Conservation (phyloP, 768 basidiomycete species). For the Candolleomyces aberdarensis region DNA sequence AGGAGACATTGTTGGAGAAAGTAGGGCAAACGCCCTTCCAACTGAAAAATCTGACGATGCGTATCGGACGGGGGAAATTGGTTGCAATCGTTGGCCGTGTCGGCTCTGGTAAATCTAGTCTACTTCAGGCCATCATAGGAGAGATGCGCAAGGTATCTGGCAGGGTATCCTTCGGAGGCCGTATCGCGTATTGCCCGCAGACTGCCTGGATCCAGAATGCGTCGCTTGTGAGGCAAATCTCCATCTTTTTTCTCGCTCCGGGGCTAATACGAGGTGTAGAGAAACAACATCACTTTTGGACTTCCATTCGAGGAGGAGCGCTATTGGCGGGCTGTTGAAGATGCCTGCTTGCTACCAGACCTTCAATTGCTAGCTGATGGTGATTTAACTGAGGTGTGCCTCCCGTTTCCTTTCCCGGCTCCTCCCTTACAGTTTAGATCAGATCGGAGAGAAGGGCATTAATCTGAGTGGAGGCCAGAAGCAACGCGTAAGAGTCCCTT, state of each 20-base stretch:
- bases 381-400: slow-evolving; percentile 63
- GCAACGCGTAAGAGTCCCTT: slow-evolving; percentile 39
- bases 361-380: slow-evolving; percentile 64
- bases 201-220: slow-evolving; percentile 78
- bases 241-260: background rate
- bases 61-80: slow-evolving; percentile 54
- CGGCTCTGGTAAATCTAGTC: slow-evolving; percentile 65
- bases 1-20: background rate
- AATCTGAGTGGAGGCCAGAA: slow-evolving; percentile 68
- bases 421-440: background rate
- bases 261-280: slow-evolving; percentile 25
- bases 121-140: slow-evolving; percentile 62
- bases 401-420: background rate
- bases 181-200: slow-evolving; percentile 69
- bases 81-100: slow-evolving; percentile 67
- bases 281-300: slow-evolving; percentile 70
- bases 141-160: slow-evolving; percentile 63
- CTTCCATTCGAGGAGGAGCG: slow-evolving; percentile 58
- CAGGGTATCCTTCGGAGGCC: slow-evolving; percentile 55
- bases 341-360: slow-evolving; percentile 60
- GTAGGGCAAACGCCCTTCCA: slow-evolving; percentile 40
- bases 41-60: slow-evolving; percentile 47
- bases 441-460: slow-evolving; percentile 75
- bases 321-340: slow-evolving; percentile 62
- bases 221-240: slow-evolving; percentile 39